These are phyloP conservation scores for Salix brachista DNA, from an alignment of 345 rosid genomes.

Conservation along the genomic window DNA sequence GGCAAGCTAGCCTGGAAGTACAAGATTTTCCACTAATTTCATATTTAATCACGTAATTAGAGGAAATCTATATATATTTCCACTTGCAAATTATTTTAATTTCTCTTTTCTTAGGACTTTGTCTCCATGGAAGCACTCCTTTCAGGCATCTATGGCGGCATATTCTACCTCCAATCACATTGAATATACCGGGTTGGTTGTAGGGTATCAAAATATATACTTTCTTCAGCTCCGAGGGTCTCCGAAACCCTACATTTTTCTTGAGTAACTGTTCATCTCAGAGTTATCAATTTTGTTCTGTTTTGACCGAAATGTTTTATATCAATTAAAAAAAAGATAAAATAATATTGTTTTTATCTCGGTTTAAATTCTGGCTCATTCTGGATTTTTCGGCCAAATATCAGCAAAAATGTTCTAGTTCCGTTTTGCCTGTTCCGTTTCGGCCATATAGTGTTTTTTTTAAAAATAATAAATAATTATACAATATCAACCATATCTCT, in stretches of 20 bases:
- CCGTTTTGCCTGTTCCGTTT: accelerated
- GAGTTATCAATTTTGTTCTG: no score
- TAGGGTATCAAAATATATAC: no score
- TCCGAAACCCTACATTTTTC: not conserved
- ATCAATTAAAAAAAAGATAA: no score
- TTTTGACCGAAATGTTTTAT: accelerated
- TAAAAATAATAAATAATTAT: no score
- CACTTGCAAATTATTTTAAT: slow-evolving; percentile 20
- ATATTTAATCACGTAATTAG: not conserved
- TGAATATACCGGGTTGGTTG: not conserved
- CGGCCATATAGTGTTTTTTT: no score
- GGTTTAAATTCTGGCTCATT: accelerated
- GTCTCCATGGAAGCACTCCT: slow-evolving; percentile 18
- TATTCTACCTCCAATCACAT: not conserved
- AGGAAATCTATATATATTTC: slow-evolving; percentile 7
- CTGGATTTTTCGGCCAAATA: no score
- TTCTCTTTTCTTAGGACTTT: not conserved
- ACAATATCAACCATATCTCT: no score
- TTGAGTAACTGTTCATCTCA: not conserved
- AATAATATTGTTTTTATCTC: accelerated
- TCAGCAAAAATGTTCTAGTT: accelerated
- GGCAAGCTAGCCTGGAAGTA: not conserved
- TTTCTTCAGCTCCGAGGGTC: not conserved
- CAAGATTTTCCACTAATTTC: not conserved
- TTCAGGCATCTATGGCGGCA: slow-evolving; percentile 34